phyloP scores from a whole-genome alignment of 2,329 filamentous ascomycete species.

The Beauveria sp. region DNA sequence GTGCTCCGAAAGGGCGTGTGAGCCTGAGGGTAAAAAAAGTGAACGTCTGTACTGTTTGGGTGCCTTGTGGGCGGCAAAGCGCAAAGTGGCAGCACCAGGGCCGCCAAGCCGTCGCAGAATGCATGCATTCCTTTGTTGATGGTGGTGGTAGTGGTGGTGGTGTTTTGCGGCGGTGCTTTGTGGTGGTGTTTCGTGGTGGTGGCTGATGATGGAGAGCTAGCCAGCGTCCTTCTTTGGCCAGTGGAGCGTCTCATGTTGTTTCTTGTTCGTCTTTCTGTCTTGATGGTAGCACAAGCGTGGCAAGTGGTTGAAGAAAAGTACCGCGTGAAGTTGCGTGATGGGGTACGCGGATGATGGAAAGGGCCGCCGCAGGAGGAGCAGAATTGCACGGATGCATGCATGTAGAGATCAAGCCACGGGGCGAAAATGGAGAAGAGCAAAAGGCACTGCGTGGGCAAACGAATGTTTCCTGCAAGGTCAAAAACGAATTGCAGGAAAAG shows the following conservation, averaged over 20 bases:
- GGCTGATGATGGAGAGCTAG: background rate
- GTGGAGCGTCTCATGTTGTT: no score
- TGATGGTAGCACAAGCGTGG: no score
- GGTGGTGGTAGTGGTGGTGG: background rate
- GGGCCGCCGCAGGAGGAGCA: background rate
- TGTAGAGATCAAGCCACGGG: constrained; percentile 8
- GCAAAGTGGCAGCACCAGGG: no score
- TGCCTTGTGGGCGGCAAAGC: background rate
- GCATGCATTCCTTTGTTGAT: background rate
- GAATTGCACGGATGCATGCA: background rate
- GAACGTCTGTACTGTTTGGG: no score
- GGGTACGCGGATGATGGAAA: background rate
- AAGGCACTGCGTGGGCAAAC: background rate
- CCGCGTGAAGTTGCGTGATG: background rate
- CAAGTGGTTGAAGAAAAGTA: background rate
- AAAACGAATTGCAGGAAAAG: background rate
- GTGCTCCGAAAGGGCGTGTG: no score
- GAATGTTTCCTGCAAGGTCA: background rate
- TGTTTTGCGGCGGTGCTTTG: background rate
- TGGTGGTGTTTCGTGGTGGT: background rate
- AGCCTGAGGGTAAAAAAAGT: no score
- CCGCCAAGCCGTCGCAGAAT: background rate
- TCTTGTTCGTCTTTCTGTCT: background rate
- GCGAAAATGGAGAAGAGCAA: background rate
- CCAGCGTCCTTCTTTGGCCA: no score